Evolutionary conservation across 75 land plant species (phyloP).

Genomic region (Picea glauca): DNA sequence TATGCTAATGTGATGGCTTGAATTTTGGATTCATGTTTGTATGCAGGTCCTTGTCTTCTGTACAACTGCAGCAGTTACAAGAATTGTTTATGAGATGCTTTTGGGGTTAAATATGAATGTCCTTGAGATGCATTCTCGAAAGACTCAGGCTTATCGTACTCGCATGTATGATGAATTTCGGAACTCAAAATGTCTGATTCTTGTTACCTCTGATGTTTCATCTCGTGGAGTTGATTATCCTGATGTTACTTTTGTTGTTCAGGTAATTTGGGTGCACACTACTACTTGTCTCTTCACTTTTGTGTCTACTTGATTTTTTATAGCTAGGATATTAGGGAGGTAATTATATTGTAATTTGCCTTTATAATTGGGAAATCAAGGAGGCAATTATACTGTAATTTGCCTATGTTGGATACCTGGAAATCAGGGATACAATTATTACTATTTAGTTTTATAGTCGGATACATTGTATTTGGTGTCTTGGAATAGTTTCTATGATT

Average conservation of each 20-base stretch:
- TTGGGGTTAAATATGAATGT: slow-evolving; percentile 62
- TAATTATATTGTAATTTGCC: neutral
- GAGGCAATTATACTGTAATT: too few relatives aligned
- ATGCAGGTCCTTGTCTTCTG: slow-evolving; percentile 76
- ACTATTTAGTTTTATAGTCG: too few relatives aligned
- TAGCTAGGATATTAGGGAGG: neutral
- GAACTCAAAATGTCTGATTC: slow-evolving; percentile 52
- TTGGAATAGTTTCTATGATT: too few relatives aligned
- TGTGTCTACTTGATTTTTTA: neutral
- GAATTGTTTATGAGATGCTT: slow-evolving; percentile 38
- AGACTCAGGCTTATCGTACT: slow-evolving; percentile 52
- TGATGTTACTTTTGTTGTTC: slow-evolving; percentile 75
- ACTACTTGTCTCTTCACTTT: neutral
- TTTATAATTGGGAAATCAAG: neutral
- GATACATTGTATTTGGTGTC: too few relatives aligned
- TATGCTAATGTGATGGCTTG: neutral
- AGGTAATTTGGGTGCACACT: slow-evolving; percentile 33
- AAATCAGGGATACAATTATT: too few relatives aligned
- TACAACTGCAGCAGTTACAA: slow-evolving; percentile 64
- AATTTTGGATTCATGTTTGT: neutral
- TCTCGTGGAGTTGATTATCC: slow-evolving; percentile 76
- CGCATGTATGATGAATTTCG: slow-evolving; percentile 66
- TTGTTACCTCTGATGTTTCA: slow-evolving; percentile 77
- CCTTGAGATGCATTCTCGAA: slow-evolving; percentile 68
- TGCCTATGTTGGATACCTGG: too few relatives aligned